phyloP scores from a whole-genome alignment of 2,329 filamentous ascomycete species.

The Mariannaea sp. region DNA sequence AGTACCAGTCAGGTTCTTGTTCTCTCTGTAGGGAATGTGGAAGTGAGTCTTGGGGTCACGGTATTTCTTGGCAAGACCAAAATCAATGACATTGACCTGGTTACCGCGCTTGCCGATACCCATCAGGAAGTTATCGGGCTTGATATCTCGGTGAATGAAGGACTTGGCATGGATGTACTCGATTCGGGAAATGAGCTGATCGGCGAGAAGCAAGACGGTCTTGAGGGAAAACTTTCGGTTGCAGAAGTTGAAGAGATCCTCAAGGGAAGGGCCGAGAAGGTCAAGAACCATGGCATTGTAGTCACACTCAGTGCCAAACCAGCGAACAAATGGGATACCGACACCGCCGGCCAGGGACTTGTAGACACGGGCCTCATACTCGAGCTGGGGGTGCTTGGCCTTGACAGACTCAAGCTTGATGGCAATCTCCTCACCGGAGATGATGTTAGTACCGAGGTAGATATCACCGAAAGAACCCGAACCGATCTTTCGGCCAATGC shows the following conservation, averaged over 20 bases:
- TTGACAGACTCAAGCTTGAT: conserved; percentile 99
- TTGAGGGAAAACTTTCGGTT: conserved; percentile 99
- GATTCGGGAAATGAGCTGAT: conserved; percentile 98
- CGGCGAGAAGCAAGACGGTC: conserved; percentile 93
- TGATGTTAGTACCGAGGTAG: conserved; percentile 99
- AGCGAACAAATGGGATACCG: conserved; percentile 97
- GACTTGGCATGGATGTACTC: conserved; percentile 99
- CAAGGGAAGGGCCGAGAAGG: conserved; percentile 90
- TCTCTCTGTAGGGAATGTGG: conserved; percentile 99
- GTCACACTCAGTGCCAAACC: conserved; percentile 99
- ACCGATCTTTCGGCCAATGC: conserved; percentile 98
- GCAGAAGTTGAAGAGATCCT: conserved; percentile 99
- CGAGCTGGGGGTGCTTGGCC: conserved; percentile 97
- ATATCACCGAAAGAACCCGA: conserved; percentile 98
- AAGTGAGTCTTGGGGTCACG: conserved; percentile 99
- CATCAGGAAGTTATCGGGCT: conserved; percentile 99
- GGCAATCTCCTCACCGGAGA: conserved; percentile 98
- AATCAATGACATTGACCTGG: conserved; percentile 99
- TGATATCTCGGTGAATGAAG: conserved; percentile 99
- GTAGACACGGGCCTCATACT: conserved; percentile 97
- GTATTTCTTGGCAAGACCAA: conserved; percentile 99
- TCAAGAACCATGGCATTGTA: conserved; percentile 99
- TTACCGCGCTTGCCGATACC: conserved; percentile 98
- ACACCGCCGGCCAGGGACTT: conserved; percentile 92
- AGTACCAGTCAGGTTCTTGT: conserved; percentile 99